These are phyloP conservation scores for Actinomortierella wolfii DNA, from an alignment of 371 early-diverging fungal genomes.

Conservation along the genomic window DNA sequence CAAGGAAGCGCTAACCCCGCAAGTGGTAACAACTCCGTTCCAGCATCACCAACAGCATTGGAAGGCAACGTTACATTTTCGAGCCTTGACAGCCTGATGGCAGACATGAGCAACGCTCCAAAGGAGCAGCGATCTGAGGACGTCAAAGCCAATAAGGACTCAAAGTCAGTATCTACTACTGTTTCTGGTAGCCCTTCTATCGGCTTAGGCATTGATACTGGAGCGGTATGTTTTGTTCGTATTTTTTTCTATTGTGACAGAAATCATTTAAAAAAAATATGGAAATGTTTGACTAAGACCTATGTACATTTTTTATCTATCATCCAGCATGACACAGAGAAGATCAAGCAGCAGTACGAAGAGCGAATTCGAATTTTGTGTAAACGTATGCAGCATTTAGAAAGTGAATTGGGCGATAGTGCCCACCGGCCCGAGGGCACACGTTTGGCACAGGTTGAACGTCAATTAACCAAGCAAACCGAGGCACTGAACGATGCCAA, in stretches of 20 bases:
- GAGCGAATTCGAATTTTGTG: conserved; percentile 55
- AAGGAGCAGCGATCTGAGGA: conserved; percentile 34
- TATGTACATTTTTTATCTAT: too few relatives aligned
- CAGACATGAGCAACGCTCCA: conserved; percentile 79
- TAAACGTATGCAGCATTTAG: conserved; percentile 48
- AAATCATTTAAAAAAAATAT: not conserved
- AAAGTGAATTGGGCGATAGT: conserved; percentile 36
- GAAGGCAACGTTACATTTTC: conserved; percentile 57
- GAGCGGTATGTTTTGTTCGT: conserved; percentile 10
- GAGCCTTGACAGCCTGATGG: conserved; percentile 82
- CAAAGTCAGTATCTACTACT: conserved; percentile 11
- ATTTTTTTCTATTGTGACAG: not conserved
- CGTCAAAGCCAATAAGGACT: not conserved
- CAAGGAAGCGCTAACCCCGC: conserved; percentile 2
- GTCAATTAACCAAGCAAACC: conserved; percentile 36
- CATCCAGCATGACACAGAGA: conserved; percentile 28
- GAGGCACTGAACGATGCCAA: conserved; percentile 29
- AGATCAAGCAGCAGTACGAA: conserved; percentile 63
- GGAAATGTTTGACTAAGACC: too few relatives aligned
- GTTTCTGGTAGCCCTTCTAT: conserved; percentile 21
- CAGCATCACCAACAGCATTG: conserved; percentile 29
- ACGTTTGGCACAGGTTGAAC: conserved; percentile 36
- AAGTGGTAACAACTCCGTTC: conserved; percentile 5
- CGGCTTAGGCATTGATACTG: conserved; percentile 29
- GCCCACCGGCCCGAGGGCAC: conserved; percentile 39